A percentile compares a stretch with the other conserved stretches of the same genome.
Evolutionary conservation across 495 filamentous ascomycete species (phyloP).

Genomic region (Lophiotrema nucula): DNA sequence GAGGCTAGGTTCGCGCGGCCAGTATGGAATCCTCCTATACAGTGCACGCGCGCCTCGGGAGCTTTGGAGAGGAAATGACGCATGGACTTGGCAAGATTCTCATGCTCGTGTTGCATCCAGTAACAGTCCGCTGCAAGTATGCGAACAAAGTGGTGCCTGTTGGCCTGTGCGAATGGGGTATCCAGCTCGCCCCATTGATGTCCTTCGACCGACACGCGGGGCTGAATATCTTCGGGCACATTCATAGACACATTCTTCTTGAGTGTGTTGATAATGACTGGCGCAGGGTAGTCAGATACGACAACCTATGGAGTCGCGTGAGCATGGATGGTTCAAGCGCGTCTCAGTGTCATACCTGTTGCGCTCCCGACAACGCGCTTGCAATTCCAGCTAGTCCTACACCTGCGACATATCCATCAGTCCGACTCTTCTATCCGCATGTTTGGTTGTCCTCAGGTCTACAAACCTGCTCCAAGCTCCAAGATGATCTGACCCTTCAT

Average conservation of each 20-base stretch:
- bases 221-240: conserved; percentile 37
- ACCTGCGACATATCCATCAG: conserved; percentile 47
- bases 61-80: conserved; percentile 62
- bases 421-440: conserved; percentile 4
- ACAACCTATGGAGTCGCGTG: conserved; percentile 36
- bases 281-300: conserved; percentile 73
- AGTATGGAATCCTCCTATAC: conserved; percentile 81
- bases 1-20: conserved; percentile 66
- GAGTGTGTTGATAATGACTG: conserved; percentile 60
- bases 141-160: conserved; percentile 58
- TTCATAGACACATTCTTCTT: conserved; percentile 60
- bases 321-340: not conserved
- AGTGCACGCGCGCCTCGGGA: conserved; percentile 57
- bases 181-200: conserved; percentile 72
- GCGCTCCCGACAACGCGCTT: conserved; percentile 61
- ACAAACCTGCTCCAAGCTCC: conserved; percentile 63
- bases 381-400: conserved; percentile 74
- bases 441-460: not conserved
- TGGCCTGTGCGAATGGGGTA: conserved; percentile 52
- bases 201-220: conserved; percentile 52
- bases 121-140: conserved; percentile 81
- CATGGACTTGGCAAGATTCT: conserved; percentile 67
- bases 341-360: conserved; percentile 42
- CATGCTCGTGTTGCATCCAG: conserved; percentile 81
- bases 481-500: conserved; percentile 54